phyloP scores from a whole-genome alignment of 495 filamentous ascomycete genomes.

The Talaromyces nanjingensis region DNA sequence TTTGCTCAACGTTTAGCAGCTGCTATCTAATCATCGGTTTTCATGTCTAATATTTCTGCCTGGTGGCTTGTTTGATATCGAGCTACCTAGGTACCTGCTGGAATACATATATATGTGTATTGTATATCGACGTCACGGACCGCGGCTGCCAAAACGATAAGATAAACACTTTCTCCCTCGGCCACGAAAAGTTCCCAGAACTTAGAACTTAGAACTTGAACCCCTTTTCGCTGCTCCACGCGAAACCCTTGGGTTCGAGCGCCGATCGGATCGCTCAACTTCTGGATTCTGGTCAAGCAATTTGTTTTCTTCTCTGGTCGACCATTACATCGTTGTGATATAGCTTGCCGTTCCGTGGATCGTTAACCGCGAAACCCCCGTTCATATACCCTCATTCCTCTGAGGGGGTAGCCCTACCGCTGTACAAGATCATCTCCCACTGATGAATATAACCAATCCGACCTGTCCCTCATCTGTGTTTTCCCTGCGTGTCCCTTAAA shows the following conservation, averaged over 20 bases:
- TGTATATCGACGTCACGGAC: background rate
- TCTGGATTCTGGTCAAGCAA: background rate
- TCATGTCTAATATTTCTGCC: background rate
- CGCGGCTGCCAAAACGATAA: background rate
- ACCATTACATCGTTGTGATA: slow-evolving; percentile 1
- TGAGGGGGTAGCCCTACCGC: background rate
- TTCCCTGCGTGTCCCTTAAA: background rate
- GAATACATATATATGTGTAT: background rate
- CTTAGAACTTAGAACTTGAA: background rate
- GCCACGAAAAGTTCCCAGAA: background rate
- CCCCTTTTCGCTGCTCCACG: slow-evolving; percentile 1
- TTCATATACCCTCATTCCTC: background rate
- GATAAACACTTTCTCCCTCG: background rate
- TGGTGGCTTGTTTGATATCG: background rate
- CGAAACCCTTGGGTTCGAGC: background rate
- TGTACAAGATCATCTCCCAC: background rate
- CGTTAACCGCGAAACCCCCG: background rate
- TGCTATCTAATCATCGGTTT: background rate
- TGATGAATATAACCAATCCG: background rate
- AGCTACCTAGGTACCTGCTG: background rate
- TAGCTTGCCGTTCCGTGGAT: background rate
- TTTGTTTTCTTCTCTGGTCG: background rate
- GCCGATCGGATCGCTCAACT: background rate
- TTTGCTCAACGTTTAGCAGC: background rate
- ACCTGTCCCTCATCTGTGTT: background rate